Conservation (phyloP, 257 asterid genomes). For the Salvia miltiorrhiza region DNA sequence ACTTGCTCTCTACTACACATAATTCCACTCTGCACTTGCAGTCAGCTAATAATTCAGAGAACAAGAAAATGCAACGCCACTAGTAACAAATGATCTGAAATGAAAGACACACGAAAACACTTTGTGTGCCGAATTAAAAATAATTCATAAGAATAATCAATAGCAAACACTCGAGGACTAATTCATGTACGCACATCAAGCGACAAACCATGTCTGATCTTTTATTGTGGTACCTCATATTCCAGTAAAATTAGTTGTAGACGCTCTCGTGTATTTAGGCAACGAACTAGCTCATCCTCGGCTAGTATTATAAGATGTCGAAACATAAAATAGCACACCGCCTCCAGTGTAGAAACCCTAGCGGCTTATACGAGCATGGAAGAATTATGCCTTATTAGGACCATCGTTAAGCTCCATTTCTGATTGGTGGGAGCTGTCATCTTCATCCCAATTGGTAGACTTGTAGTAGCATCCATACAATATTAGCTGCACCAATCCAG, state of each 20-base stretch:
- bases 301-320: too few species aligned
- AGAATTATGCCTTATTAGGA: not conserved
- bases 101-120: not conserved
- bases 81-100: not conserved
- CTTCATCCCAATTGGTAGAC: slow-evolving; percentile 34
- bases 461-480: slow-evolving; percentile 28
- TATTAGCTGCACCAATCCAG: slow-evolving; percentile 30
- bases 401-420: slow-evolving; percentile 15
- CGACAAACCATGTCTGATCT: not conserved
- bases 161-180: not conserved
- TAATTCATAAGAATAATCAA: not conserved
- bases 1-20: not conserved
- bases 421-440: not conserved
- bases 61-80: not conserved
- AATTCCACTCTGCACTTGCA: not conserved
- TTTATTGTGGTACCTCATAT: not conserved
- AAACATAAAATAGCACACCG: not conserved
- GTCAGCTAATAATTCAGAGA: too few species aligned
- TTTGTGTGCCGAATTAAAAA: not conserved
- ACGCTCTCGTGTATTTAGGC: too few species aligned
- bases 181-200: not conserved
- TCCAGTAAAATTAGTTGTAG: too few species aligned
- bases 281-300: too few species aligned
- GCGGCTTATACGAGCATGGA: not conserved
- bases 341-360: not conserved